Evolutionary conservation across 331 rosid genomes (phyloP).

Genomic region (Erythrophleum ivorense): DNA sequence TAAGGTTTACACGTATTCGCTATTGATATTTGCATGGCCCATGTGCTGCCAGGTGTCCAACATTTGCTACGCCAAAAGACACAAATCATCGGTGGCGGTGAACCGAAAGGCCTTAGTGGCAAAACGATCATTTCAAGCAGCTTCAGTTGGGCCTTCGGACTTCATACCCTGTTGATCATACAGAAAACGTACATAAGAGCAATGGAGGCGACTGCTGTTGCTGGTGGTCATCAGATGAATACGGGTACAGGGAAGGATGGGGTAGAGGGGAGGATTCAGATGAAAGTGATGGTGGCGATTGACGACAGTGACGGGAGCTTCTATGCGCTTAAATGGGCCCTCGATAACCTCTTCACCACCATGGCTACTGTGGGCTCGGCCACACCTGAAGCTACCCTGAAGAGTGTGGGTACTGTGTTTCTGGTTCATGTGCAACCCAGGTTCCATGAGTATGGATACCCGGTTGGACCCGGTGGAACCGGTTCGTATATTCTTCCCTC

Average conservation of each 20-base stretch:
- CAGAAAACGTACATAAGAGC: neutral
- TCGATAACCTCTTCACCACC: conserved; percentile 32
- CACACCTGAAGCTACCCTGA: neutral
- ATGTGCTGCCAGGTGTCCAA: neutral
- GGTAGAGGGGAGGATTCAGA: conserved; percentile 23
- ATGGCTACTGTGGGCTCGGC: conserved; percentile 2
- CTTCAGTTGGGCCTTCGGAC: neutral
- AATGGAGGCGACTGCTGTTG: conserved; percentile 17
- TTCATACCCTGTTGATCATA: no score
- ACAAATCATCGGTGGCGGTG: neutral
- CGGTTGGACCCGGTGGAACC: conserved; percentile 46
- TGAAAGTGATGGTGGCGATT: conserved; percentile 60
- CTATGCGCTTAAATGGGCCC: conserved; percentile 52
- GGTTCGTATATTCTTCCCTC: conserved; percentile 34
- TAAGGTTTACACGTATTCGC: neutral
- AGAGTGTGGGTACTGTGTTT: conserved; percentile 39
- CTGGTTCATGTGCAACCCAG: conserved; percentile 58
- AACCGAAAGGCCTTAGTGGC: neutral
- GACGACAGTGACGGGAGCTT: conserved; percentile 60
- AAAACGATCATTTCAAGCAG: neutral
- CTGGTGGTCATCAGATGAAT: neutral
- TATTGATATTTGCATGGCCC: neutral
- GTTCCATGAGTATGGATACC: conserved; percentile 42
- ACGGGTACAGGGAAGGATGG: neutral
- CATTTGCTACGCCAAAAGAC: neutral